phyloP scores from a whole-genome alignment of 2,329 filamentous ascomycete genomes.

The Colletotrichum eleusines region DNA sequence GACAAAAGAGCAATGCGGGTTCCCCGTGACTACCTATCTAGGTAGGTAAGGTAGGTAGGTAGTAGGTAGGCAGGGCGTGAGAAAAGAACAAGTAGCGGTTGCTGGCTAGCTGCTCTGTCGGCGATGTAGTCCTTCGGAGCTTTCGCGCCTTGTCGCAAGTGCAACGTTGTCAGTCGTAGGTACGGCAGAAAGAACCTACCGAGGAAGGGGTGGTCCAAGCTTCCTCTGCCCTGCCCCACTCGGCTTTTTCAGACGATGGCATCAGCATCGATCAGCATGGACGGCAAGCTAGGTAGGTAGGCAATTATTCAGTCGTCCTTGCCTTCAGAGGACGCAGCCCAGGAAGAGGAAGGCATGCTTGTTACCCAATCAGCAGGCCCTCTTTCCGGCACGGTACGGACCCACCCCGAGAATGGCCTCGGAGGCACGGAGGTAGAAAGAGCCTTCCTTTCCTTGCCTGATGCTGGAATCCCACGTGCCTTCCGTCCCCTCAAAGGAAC shows the following conservation, averaged over 20 bases:
- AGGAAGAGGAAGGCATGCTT: too few relatives aligned
- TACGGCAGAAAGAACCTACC: too few relatives aligned
- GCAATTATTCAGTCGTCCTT: too few relatives aligned
- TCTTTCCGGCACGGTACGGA: background rate
- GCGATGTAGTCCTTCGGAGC: background rate
- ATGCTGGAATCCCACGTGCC: constrained; percentile 20
- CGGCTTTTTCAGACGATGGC: background rate
- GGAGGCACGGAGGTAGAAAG: constrained; percentile 18
- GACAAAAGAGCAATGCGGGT: background rate
- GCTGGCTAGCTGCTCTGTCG: constrained; percentile 7
- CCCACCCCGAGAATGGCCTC: background rate
- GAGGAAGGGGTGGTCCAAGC: constrained; percentile 11
- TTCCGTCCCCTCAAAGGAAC: constrained; percentile 22
- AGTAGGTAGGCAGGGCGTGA: too few relatives aligned
- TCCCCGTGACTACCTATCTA: too few relatives aligned
- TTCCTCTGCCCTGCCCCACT: background rate
- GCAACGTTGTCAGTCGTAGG: constrained; percentile 17
- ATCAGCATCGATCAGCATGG: too few relatives aligned
- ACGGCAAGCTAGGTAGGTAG: too few relatives aligned
- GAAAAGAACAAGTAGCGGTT: constrained; percentile 16
- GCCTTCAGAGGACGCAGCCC: too few relatives aligned
- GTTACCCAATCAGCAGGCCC: background rate
- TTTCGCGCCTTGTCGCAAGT: background rate
- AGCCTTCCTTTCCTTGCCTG: too few relatives aligned
- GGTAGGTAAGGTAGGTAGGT: too few relatives aligned